These are phyloP conservation scores for Boletellus emodensis DNA, from an alignment of 768 basidiomycete genomes.

Conservation along the genomic window DNA sequence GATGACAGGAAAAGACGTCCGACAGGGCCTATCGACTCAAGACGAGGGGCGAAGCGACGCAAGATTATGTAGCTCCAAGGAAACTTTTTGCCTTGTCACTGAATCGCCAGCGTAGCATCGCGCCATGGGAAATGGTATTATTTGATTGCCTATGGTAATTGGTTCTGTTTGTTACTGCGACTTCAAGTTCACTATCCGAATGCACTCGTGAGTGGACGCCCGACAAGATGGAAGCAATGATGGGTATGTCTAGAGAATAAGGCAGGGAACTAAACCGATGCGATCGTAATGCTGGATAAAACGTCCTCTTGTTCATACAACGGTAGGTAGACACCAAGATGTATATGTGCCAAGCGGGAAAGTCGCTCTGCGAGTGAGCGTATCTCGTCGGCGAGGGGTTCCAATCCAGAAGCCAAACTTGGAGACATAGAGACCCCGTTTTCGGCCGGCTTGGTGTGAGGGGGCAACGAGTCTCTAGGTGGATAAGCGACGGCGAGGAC, in stretches of 20 bases:
- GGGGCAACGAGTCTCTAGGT: conserved; percentile 35
- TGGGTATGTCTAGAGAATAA: conserved; percentile 29
- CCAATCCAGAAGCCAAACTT: conserved; percentile 54
- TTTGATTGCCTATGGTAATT: conserved; percentile 26
- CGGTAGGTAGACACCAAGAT: conserved; percentile 72
- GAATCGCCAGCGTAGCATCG: neutral
- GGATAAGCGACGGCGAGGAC: conserved; percentile 55
- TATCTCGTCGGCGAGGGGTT: conserved; percentile 64
- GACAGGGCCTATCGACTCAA: conserved; percentile 6
- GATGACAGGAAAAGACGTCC: conserved; percentile 16
- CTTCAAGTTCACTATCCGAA: conserved; percentile 26
- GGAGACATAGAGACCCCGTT: conserved; percentile 8
- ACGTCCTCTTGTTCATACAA: conserved; percentile 65
- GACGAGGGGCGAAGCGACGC: conserved; percentile 21
- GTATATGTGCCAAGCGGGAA: conserved; percentile 66
- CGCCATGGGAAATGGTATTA: conserved; percentile 20
- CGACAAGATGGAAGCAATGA: conserved; percentile 27
- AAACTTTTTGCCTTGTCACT: neutral
- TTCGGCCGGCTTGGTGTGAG: conserved; percentile 28
- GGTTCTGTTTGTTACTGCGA: conserved; percentile 25
- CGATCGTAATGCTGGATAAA: conserved; percentile 20
- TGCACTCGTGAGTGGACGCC: conserved; percentile 19
- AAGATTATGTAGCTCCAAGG: conserved; percentile 11
- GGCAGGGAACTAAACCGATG: conserved; percentile 15
- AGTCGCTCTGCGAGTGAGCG: conserved; percentile 65